These are phyloP conservation scores for Anthracocystis walkeri DNA, from an alignment of 1,284 basidiomycete species.

Conservation along the genomic window DNA sequence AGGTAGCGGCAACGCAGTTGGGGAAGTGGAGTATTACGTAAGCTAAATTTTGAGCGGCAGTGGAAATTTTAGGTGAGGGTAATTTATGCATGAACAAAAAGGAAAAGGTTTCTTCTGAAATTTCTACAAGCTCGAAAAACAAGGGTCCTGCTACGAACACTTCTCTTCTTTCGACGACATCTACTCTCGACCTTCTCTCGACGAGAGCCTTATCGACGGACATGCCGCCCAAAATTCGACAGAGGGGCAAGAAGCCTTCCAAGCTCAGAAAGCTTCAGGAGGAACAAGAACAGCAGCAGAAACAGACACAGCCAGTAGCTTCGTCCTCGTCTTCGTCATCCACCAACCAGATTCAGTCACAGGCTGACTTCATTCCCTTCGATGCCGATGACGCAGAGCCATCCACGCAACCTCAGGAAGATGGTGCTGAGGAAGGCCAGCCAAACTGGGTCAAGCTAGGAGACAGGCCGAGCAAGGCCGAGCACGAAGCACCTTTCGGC, in stretches of 20 bases:
- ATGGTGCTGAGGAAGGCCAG: constrained; percentile 14
- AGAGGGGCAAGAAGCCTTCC: constrained; percentile 54
- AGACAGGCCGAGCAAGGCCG: constrained; percentile 38
- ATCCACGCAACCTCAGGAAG: neutral
- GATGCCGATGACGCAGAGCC: constrained; percentile 10
- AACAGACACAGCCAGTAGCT: constrained; percentile 18
- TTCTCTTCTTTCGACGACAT: neutral
- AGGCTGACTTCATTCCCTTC: constrained; percentile 37
- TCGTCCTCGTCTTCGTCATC: constrained; percentile 21
- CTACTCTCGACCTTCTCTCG: neutral
- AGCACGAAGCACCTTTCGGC: constrained; percentile 61
- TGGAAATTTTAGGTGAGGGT: constrained; percentile 19
- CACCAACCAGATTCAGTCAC: constrained; percentile 24
- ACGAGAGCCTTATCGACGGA: neutral
- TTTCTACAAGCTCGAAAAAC: neutral
- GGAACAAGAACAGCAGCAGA: constrained; percentile 18
- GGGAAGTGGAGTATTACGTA: constrained; percentile 36
- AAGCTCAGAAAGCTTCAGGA: constrained; percentile 41
- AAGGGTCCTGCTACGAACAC: constrained; percentile 16
- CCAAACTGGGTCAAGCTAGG: constrained; percentile 44
- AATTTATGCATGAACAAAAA: constrained; percentile 16
- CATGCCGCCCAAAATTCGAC: constrained; percentile 46
- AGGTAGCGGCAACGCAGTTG: neutral
- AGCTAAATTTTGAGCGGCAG: constrained; percentile 18
- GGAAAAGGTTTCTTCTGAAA: constrained; percentile 6